A percentile compares a stretch with the other conserved stretches of the same genome.
phyloP scores from a whole-genome alignment of 805 yeast genomes.

The Lipomyces starkeyi region DNA sequence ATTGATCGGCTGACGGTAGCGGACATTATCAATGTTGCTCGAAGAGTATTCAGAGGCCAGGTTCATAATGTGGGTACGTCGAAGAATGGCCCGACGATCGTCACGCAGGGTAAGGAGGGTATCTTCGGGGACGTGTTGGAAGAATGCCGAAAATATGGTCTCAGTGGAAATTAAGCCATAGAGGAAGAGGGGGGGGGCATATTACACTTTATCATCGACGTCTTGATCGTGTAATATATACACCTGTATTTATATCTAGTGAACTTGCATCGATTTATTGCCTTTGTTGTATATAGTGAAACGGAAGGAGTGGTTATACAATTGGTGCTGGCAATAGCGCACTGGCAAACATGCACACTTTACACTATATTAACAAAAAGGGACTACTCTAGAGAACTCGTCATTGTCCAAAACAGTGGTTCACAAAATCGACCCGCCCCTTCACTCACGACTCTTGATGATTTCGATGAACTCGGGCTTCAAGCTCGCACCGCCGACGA shows the following conservation, averaged over 20 bases:
- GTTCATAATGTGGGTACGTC: slow-evolving; percentile 56
- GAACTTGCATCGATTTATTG: background rate
- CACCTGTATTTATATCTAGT: background rate
- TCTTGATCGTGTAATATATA: background rate
- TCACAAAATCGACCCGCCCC: background rate
- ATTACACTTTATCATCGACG: background rate
- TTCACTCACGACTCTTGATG: slow-evolving; percentile 56
- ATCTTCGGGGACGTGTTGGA: slow-evolving; percentile 81
- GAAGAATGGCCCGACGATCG: slow-evolving; percentile 77
- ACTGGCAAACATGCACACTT: background rate
- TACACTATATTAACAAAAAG: background rate
- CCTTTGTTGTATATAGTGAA: slow-evolving; percentile 4
- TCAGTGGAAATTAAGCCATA: slow-evolving; percentile 54
- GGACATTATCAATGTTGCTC: slow-evolving; percentile 78
- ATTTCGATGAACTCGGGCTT: slow-evolving; percentile 98
- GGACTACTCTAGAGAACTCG: background rate
- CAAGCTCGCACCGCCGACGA: slow-evolving; percentile 98
- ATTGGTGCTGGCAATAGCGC: background rate
- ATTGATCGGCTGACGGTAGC: slow-evolving; percentile 69
- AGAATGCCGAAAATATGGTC: slow-evolving; percentile 70
- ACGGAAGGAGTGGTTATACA: background rate
- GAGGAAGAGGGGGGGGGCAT: background rate
- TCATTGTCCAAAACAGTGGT: background rate
- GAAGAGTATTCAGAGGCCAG: slow-evolving; percentile 72
- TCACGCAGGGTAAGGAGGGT: slow-evolving; percentile 86